Evolutionary conservation across 768 basidiomycete genomes (phyloP).

Genomic region (Brasilioporus rufonigricans): DNA sequence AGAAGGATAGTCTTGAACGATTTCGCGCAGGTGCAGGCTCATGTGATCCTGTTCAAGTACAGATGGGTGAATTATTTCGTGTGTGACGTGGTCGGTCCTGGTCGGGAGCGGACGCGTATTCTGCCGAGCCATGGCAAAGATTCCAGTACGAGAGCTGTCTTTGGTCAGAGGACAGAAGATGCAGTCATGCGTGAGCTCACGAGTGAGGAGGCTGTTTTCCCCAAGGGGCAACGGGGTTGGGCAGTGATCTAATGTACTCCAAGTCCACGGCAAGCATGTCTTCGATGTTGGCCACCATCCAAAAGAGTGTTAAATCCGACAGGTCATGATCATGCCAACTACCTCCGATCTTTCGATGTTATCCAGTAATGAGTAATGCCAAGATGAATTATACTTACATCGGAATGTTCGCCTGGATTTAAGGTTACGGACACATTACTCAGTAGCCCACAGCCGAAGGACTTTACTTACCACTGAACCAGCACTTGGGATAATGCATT

Average conservation of each 20-base stretch:
- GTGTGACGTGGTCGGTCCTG: slow-evolving; percentile 41
- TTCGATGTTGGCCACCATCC: slow-evolving; percentile 63
- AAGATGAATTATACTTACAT: slow-evolving; percentile 5
- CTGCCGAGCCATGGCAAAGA: slow-evolving; percentile 47
- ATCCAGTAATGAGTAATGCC: background rate
- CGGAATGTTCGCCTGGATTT: slow-evolving; percentile 30
- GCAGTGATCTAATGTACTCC: slow-evolving; percentile 48
- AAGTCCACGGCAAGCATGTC: slow-evolving; percentile 56
- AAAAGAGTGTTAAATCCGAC: slow-evolving; percentile 58
- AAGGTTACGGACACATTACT: slow-evolving; percentile 10
- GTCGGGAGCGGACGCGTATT: slow-evolving; percentile 50
- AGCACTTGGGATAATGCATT: slow-evolving; percentile 43
- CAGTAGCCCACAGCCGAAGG: background rate
- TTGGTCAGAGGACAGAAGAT: background rate
- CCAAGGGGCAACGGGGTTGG: slow-evolving; percentile 55
- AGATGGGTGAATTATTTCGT: slow-evolving; percentile 63
- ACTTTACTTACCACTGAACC: slow-evolving; percentile 60
- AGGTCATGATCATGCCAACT: slow-evolving; percentile 68
- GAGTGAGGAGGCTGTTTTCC: slow-evolving; percentile 61
- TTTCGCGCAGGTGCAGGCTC: slow-evolving; percentile 32
- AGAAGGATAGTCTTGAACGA: slow-evolving; percentile 41
- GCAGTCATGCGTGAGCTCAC: slow-evolving; percentile 36
- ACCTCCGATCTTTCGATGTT: slow-evolving; percentile 54
- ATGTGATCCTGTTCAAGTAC: slow-evolving; percentile 45
- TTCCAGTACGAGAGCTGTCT: slow-evolving; percentile 49